Base-by-base conservation (phyloP, 768 basidiomycete genomes). In the Suillus clintonianus region DNA sequence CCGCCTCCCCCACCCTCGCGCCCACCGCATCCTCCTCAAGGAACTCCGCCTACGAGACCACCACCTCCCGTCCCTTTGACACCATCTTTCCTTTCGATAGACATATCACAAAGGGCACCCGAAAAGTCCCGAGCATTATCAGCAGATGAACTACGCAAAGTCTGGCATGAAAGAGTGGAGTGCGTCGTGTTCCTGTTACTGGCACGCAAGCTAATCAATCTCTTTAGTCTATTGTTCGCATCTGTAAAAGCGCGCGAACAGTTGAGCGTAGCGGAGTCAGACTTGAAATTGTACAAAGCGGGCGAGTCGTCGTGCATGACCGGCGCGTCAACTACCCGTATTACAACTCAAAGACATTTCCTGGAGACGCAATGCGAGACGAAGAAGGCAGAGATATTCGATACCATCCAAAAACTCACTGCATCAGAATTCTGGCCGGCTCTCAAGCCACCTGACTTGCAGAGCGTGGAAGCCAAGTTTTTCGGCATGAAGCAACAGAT, bases 131-230 rank as follows among this genome's bases (percentile, higher is more conserved):
- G 17, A 41, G 17, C 17, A 30, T 57, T 74, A 22, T 70, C 79
- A n/a, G 39, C 71, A 24, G 78, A 77, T 4, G 79, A 82, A 57
- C 79, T 76, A 54, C 72, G 71, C n/a, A 66, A 62, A 30, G 68
- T 74, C 48, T 82, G 81, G 81, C 70, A 76, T 41, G 74, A 77
- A 42, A 80, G 81, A 32, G 72, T 83, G 41, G 75, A 76, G 81
- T 82, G 65, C 51, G 81, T 67, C 17, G 13, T 43, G 8, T 50
- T 36, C 36, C 19, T 22, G 48, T 34, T 45, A 45, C 45, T 48
- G 36, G 50, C 47, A 62, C n/a, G 68, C 36, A 9, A 42, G 19
- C 17, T 58, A 37, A 34, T 63, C n/a, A 43, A 14, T 11, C 48
- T 11, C 30, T n/a, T 34, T 59, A 82, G 82, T 48, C 61, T 78